Conservation (phyloP, 768 basidiomycete species). For the Serendipita sp. region DNA sequence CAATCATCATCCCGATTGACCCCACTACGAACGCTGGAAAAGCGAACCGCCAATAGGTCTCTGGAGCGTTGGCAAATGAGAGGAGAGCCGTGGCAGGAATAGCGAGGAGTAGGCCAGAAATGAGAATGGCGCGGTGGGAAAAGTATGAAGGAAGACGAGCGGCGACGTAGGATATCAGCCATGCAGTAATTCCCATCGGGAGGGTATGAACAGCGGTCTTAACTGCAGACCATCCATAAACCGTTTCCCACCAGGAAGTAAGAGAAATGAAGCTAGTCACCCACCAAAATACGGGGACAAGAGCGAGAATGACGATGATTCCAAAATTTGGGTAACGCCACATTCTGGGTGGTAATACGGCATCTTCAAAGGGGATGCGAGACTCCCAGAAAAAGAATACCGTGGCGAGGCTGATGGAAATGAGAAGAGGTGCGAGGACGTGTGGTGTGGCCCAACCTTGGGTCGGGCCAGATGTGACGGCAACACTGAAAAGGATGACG, state of each 20-base stretch:
- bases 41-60: conserved; percentile 10
- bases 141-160: conserved; percentile 24
- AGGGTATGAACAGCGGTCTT: conserved; percentile 10
- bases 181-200: conserved; percentile 25
- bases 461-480: conserved; percentile 19
- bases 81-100: conserved; percentile 6
- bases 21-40: conserved; percentile 12
- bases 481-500: conserved; percentile 27
- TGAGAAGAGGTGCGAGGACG: conserved; percentile 32
- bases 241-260: conserved; percentile 6
- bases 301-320: conserved; percentile 17
- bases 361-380: conserved; percentile 15
- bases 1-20: conserved; percentile 6
- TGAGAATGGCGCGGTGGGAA: conserved; percentile 13
- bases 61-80: conserved; percentile 7
- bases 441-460: conserved; percentile 14
- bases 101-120: background rate
- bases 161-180: conserved; percentile 24
- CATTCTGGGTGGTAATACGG: conserved; percentile 19
- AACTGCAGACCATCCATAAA: conserved; percentile 10
- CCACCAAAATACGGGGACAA: conserved; percentile 8
- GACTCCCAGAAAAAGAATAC: conserved; percentile 38
- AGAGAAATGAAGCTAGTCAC: background rate
- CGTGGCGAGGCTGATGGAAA: conserved; percentile 27
- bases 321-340: conserved; percentile 19